Percentiles rank a stretch among this genome's conserved stretches.
These are phyloP conservation scores for Zymoseptoria brevis DNA, from an alignment of 2,329 filamentous ascomycete species.

Conservation along the genomic window DNA sequence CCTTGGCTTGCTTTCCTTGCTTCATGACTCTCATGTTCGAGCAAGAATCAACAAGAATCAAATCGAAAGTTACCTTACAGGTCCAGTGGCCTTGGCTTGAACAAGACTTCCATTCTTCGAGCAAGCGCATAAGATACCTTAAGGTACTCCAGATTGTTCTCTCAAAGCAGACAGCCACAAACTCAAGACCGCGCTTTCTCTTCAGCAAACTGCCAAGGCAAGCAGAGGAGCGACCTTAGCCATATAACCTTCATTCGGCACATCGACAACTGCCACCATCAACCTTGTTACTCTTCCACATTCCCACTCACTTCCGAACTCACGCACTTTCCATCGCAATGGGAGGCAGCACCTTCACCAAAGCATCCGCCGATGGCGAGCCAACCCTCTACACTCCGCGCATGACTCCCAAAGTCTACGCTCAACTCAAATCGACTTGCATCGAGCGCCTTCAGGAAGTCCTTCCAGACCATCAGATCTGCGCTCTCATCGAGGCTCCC, in stretches of 20 bases:
- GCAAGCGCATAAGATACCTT: too few relatives aligned
- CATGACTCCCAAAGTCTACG: slow-evolving; percentile 54
- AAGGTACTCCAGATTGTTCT: background rate
- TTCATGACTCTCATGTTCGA: background rate
- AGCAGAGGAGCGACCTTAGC: background rate
- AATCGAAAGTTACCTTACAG: background rate
- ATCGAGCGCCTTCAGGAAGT: slow-evolving; percentile 38
- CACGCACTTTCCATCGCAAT: slow-evolving; percentile 37
- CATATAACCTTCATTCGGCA: background rate
- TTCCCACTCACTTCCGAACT: background rate
- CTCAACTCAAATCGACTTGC: slow-evolving; percentile 41
- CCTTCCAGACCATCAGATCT: slow-evolving; percentile 47
- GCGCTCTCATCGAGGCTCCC: slow-evolving; percentile 59
- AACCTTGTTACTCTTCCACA: background rate
- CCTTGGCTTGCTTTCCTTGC: background rate
- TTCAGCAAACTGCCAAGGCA: background rate
- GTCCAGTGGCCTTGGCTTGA: background rate
- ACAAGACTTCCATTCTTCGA: background rate
- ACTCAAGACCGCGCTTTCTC: background rate
- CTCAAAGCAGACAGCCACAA: background rate
- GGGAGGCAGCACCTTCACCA: slow-evolving; percentile 58
- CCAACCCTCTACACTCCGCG: slow-evolving; percentile 52
- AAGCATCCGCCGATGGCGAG: slow-evolving; percentile 33
- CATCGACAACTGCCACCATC: background rate
- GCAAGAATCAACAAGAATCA: background rate